Percentiles rank a stretch among this genome's conserved stretches.
Evolutionary conservation across 2,329 filamentous ascomycete genomes (phyloP).

Genomic region (Claviceps arundinis): DNA sequence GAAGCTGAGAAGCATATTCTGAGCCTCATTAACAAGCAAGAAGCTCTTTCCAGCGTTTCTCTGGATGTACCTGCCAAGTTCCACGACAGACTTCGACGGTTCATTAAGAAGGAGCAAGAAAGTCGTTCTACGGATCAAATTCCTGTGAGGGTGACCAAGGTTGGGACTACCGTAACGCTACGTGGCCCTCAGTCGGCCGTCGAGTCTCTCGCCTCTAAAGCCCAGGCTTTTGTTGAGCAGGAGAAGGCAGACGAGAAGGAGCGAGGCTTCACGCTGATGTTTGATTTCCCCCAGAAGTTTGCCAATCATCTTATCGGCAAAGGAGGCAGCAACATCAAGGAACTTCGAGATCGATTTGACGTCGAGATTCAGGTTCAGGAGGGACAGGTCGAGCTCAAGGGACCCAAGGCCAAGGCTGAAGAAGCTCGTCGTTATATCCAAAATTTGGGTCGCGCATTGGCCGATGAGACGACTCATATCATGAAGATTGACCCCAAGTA

Average conservation of each 20-base stretch:
- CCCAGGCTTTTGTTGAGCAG: slow-evolving; percentile 67
- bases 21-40: slow-evolving; percentile 45
- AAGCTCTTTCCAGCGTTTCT: slow-evolving; percentile 33
- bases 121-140: slow-evolving; percentile 43
- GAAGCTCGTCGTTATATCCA: slow-evolving; percentile 72
- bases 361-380: slow-evolving; percentile 80
- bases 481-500: slow-evolving; percentile 90
- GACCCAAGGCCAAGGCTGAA: slow-evolving; percentile 88
- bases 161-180: slow-evolving; percentile 52
- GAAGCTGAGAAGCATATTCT: slow-evolving; percentile 45
- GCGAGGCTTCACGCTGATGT: slow-evolving; percentile 71
- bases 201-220: slow-evolving; percentile 57
- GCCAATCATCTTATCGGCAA: slow-evolving; percentile 73
- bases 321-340: slow-evolving; percentile 51
- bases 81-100: slow-evolving; percentile 49
- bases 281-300: slow-evolving; percentile 91
- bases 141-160: slow-evolving; percentile 44
- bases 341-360: slow-evolving; percentile 53
- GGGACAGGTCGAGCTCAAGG: slow-evolving; percentile 89
- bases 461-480: slow-evolving; percentile 77
- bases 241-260: slow-evolving; percentile 90
- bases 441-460: slow-evolving; percentile 65
- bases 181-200: slow-evolving; percentile 66
- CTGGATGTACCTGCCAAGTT: slow-evolving; percentile 50
- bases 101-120: slow-evolving; percentile 52